Base-by-base conservation (phyloP, 2,329 filamentous ascomycete genomes). In the Lomentospora prolificans region DNA sequence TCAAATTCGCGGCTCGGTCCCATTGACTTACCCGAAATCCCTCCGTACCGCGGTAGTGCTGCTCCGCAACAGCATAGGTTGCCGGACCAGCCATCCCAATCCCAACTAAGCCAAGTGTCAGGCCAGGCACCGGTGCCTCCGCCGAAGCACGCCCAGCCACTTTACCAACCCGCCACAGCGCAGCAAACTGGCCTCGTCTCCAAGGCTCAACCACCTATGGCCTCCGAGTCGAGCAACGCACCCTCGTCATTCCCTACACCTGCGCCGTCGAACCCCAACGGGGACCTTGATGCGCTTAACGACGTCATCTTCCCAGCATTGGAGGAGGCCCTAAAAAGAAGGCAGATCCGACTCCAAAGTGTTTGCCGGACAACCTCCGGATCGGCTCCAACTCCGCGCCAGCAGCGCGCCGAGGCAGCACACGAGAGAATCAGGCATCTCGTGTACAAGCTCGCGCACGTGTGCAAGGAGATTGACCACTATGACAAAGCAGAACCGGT, bases 251-350 rank as follows among this genome's bases (percentile, higher is more conserved):
- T 83, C 63, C 82, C 81, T 3, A 74, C 77, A 24, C 77, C 76
- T 5, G 75, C 80, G 1, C 79, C 82, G 0, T 65, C 76, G 2
- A 82, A 80, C 58, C 70, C 80, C 24, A 80, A 82, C 56, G 83
- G 80, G 10, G 87, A 95, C 57, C 79, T 95, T 22, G 94, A 95
- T 55, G 90, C 91, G 2, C 78, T 96, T 1, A 89, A 87, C 65
- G 89, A 92, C 62, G 92, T 99, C 53, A 89, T 99, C 36, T 85
- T 97, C 60, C 94, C 94, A 0, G 92, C 94, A 2, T 79, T 99
- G 2, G 90, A 96, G 69, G 88, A 94, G 61, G 90, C 94, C 6
- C 81, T 97, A 19, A 89, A 90, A 67, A 81, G 94, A 53, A 86
- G 94, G 55, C 80, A 83, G 66, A 78, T 79, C 60, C 75, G 80